A percentile compares a stretch with the other conserved stretches of the same genome.
Conservation (phyloP, 1,284 basidiomycete species). For the Leccinum laetum region DNA sequence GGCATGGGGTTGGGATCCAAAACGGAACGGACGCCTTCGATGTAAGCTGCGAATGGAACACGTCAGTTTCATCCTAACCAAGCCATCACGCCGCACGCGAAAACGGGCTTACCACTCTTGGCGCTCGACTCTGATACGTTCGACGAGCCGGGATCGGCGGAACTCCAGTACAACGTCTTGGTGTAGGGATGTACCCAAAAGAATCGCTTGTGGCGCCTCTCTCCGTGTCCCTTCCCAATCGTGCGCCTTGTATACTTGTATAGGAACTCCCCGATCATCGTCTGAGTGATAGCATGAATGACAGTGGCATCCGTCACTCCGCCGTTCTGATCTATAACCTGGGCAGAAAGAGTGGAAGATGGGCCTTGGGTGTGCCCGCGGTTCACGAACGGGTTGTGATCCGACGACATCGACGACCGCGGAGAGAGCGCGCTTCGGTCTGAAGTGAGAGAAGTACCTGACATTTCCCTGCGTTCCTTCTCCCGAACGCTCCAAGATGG, state of each 20-base stretch:
- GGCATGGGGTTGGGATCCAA: constrained; percentile 94
- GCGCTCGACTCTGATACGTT: constrained; percentile 90
- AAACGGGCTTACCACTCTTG: constrained; percentile 83
- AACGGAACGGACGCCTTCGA: constrained; percentile 88
- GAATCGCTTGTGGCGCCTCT: constrained; percentile 92
- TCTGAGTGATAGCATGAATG: constrained; percentile 98
- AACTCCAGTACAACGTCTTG: constrained; percentile 97
- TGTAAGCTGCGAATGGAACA: constrained; percentile 71
- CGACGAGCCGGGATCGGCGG: constrained; percentile 88
- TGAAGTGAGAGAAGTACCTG: constrained; percentile 63
- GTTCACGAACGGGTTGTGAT: constrained; percentile 51
- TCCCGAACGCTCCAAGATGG: constrained; percentile 49
- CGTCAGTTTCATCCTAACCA: constrained; percentile 10
- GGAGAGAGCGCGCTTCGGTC: constrained; percentile 66
- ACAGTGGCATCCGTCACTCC: constrained; percentile 78
- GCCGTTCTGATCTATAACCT: constrained; percentile 13
- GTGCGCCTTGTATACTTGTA: constrained; percentile 95
- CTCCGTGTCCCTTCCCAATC: constrained; percentile 91
- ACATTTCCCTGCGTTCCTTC: constrained; percentile 55
- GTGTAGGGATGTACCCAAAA: constrained; percentile 99
- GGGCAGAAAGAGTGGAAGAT: constrained; percentile 41
- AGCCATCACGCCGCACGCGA: constrained; percentile 6
- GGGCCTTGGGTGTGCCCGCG: constrained; percentile 34
- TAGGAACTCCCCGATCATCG: constrained; percentile 99
- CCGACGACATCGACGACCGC: constrained; percentile 80